Conservation (phyloP, 345 rosid species). For the Rhodamnia rubescens region DNA sequence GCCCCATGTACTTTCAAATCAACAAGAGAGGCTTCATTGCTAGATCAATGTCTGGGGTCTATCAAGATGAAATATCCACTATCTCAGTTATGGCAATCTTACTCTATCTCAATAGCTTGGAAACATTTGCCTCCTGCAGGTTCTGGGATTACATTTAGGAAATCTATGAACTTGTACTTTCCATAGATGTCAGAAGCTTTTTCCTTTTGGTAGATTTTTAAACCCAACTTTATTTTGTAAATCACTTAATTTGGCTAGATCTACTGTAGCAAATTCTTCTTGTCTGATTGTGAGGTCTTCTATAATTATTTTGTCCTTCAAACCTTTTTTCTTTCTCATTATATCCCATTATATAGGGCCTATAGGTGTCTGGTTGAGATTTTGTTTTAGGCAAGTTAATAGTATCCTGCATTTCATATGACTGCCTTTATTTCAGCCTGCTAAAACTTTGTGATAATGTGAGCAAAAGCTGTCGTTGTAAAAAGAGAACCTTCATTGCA, state of each 20-base stretch:
- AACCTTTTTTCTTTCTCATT: not conserved
- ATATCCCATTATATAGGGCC: not conserved
- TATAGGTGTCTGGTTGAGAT: not conserved
- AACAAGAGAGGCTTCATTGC: not conserved
- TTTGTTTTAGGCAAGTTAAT: not conserved
- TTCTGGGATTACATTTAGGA: not conserved
- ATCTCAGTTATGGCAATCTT: not conserved
- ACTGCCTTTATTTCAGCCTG: not conserved
- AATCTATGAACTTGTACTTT: not conserved
- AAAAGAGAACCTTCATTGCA: constrained; percentile 19
- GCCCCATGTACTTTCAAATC: not conserved
- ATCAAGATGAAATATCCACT: not conserved
- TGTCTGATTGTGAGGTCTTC: not conserved
- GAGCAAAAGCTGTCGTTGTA: not conserved
- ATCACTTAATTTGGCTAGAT: not conserved
- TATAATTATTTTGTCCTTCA: not conserved
- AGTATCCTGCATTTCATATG: not conserved
- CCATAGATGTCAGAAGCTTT: not conserved
- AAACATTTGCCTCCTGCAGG: not conserved
- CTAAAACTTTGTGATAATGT: not conserved
- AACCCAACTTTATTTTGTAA: not conserved
- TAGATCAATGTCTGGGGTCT: not conserved
- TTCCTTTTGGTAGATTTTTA: not conserved
- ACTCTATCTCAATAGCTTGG: not conserved
- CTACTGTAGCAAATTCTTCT: not conserved